Evolutionary conservation across 2,329 filamentous ascomycete species (phyloP), one percentile per base, ranked within the genome.

Genomic region (Hirsutella rhossiliensis): DNA sequence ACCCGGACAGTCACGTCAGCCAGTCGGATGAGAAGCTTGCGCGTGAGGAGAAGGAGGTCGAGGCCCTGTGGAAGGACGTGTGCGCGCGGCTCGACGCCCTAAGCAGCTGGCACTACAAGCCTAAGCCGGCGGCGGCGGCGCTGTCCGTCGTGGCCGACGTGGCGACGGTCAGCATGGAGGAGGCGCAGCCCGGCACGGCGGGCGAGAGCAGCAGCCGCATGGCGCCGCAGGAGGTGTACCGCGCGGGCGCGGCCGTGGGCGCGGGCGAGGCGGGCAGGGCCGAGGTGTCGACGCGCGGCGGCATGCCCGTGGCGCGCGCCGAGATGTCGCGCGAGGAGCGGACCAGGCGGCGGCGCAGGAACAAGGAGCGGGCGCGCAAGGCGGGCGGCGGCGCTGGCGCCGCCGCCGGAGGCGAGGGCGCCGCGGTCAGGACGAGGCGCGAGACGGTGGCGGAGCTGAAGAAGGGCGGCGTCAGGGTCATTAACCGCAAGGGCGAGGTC

Each of bases 101-200:
- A 50, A 89, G 82, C 63, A 94, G 85, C 61, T 94, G 87, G 82
- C 85, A 96, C 66, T 96, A 95, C 75, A 89, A 87, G 63, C 92
- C 92, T 43, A 94, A 89, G 67, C 82, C 86, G 11, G 75, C 82
- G 2, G 83, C 83, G 42, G 79, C 87, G n/a, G 78, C 78, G 39
- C 77, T 98, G 49, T 89, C 86, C 38, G 84, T 96, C 44, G 83
- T 96, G 30, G 76, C 87, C 23, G 90, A 97, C 63, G 86, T 92
- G 4, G 87, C 89, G n/a, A 87, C 86, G 4, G 82, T 97, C 51
- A 75, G 78, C 52, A 94, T 97, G 84, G 92, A 98, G 68, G 92
- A 98, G 58, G 90, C 88, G 2, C 84, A 94, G 55, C 90, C 92
- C 8, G 82, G 84, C 15, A 87, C 83, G 1, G 84, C 85, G 38